Conservation (phyloP, 306 rosid genomes). For the Trifolium fragiferum region DNA sequence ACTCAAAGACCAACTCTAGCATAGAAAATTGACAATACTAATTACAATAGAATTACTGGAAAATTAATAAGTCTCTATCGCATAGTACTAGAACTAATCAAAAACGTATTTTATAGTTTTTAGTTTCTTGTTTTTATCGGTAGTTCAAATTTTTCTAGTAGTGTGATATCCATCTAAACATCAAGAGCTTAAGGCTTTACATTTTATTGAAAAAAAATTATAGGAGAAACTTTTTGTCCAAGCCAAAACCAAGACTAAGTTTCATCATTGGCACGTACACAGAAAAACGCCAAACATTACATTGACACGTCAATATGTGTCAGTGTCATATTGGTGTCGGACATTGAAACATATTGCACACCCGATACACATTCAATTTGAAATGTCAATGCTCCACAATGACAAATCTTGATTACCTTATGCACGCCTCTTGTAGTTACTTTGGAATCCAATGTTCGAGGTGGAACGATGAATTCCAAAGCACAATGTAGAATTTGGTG, state of each 20-base stretch:
- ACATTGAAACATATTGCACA: not conserved
- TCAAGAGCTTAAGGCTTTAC: not conserved
- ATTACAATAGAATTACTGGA: not conserved
- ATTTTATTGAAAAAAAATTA: not conserved
- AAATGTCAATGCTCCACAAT: not conserved
- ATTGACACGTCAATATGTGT: not conserved
- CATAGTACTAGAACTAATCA: not conserved
- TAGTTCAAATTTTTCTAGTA: not conserved
- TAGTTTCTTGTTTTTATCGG: not conserved
- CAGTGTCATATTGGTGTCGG: not conserved
- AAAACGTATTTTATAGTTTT: not conserved
- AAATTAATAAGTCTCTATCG: not conserved
- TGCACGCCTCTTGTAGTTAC: not conserved
- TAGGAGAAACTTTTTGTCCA: not conserved
- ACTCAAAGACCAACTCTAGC: not conserved
- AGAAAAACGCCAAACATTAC: not conserved
- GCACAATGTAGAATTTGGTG: conserved; percentile 64
- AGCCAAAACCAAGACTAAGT: conserved; percentile 19
- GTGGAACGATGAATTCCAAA: conserved; percentile 46
- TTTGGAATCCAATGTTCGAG: conserved; percentile 27
- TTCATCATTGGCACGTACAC: not conserved
- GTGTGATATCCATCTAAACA: not conserved
- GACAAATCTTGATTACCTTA: conserved; percentile 5
- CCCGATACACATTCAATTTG: not conserved
- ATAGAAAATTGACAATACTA: not conserved